A percentile compares a stretch with the other conserved stretches of the same genome.
phyloP scores from a whole-genome alignment of 495 filamentous ascomycete genomes.

The Talaromyces trachyspermus region DNA sequence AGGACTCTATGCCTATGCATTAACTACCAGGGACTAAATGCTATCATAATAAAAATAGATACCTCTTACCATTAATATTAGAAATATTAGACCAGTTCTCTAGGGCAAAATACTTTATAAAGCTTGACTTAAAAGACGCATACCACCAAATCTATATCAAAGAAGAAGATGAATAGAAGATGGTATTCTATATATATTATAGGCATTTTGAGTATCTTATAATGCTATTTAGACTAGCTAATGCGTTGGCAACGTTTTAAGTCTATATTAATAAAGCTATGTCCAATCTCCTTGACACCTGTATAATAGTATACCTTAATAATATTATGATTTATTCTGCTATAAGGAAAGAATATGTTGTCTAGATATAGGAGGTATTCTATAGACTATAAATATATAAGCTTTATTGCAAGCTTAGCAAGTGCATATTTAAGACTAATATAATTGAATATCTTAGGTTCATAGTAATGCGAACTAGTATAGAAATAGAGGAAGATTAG shows the following conservation, averaged over 20 bases:
- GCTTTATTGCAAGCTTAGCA: slow-evolving; percentile 13
- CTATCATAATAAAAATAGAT: slow-evolving; percentile 31
- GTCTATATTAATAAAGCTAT: slow-evolving; percentile 3
- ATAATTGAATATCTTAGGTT: slow-evolving; percentile 18
- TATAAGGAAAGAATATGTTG: slow-evolving; percentile 16
- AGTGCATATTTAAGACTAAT: slow-evolving; percentile 20
- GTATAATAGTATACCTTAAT: slow-evolving; percentile 22
- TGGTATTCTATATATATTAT: not conserved
- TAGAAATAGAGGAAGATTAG: slow-evolving; percentile 15
- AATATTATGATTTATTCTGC: slow-evolving; percentile 28
- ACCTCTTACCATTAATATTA: slow-evolving; percentile 8
- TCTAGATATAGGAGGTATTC: slow-evolving; percentile 15
- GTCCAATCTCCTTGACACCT: slow-evolving; percentile 13
- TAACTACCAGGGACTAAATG: slow-evolving; percentile 38
- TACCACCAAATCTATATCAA: not conserved
- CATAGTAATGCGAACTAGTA: slow-evolving; percentile 13
- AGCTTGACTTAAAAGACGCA: slow-evolving; percentile 16
- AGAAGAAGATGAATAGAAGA: not conserved
- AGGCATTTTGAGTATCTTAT: slow-evolving; percentile 4
- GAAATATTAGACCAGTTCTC: slow-evolving; percentile 7
- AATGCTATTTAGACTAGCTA: not conserved
- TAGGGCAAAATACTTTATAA: slow-evolving; percentile 1
- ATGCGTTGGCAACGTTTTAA: not conserved
- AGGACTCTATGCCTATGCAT: slow-evolving; percentile 34
- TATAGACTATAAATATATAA: slow-evolving; percentile 8